Conservation (phyloP, 2,329 filamentous ascomycete species). For the Biscogniauxia sp. region DNA sequence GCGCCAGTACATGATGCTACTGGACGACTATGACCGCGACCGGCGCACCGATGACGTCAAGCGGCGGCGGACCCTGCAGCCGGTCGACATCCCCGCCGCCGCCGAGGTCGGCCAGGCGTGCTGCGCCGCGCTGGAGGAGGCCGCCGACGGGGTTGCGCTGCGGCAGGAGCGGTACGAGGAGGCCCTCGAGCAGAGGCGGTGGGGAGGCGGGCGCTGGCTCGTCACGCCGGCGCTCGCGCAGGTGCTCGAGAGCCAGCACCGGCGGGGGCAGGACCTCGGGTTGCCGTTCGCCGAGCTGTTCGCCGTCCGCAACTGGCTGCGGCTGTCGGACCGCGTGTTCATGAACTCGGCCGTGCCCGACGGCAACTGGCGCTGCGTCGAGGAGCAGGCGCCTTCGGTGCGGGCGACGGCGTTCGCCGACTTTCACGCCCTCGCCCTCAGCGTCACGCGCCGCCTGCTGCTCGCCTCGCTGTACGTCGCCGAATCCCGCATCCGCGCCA, state of each 20-base stretch:
- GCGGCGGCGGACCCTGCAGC: slow-evolving; percentile 36
- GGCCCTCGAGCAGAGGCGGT: slow-evolving; percentile 55
- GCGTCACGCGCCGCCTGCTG: slow-evolving; percentile 67
- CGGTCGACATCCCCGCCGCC: slow-evolving; percentile 67
- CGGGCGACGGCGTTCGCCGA: slow-evolving; percentile 74
- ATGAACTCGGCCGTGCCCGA: slow-evolving; percentile 67
- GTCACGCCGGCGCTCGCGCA: slow-evolving; percentile 46
- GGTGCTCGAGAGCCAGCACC: slow-evolving; percentile 22
- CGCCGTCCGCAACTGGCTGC: slow-evolving; percentile 57
- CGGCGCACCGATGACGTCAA: slow-evolving; percentile 35
- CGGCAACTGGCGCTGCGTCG: slow-evolving; percentile 65
- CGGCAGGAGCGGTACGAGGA: slow-evolving; percentile 65
- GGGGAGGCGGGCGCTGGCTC: slow-evolving; percentile 68
- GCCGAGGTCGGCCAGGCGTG: slow-evolving; percentile 68
- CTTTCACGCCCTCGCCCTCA: slow-evolving; percentile 66
- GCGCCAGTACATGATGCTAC: slow-evolving; percentile 62
- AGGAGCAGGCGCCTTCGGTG: slow-evolving; percentile 63
- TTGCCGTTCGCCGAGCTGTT: slow-evolving; percentile 57
- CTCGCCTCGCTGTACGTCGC: slow-evolving; percentile 68
- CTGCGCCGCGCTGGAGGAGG: slow-evolving; percentile 62
- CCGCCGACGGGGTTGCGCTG: slow-evolving; percentile 63
- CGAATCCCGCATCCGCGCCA: slow-evolving; percentile 63
- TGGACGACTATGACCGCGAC: slow-evolving; percentile 50
- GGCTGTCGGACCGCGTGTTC: slow-evolving; percentile 64
- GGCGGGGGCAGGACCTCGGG: slow-evolving; percentile 17